phyloP scores from a whole-genome alignment of 306 rosid species.

The Fagus crenata region DNA sequence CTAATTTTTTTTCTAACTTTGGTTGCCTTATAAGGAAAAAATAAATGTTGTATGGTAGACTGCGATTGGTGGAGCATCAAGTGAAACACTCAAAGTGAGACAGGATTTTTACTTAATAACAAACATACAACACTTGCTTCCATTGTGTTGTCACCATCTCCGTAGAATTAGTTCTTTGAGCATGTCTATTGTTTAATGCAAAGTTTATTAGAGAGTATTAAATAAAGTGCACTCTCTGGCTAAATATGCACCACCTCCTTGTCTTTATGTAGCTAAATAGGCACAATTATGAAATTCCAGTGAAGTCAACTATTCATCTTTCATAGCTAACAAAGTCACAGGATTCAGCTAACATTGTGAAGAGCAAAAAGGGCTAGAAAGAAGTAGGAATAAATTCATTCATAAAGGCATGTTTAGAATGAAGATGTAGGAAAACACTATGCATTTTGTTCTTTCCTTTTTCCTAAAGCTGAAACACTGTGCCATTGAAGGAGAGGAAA shows the following conservation, averaged over 20 bases:
- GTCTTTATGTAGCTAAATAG: background rate
- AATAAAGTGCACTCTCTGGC: background rate
- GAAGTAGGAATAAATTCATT: background rate
- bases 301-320: background rate
- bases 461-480: background rate
- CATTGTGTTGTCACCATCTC: background rate
- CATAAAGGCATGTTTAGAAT: background rate
- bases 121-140: constrained; percentile 23
- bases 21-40: no score
- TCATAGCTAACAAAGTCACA: background rate
- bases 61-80: no score
- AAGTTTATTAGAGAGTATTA: background rate
- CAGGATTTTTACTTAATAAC: no score
- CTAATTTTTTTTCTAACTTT: no score
- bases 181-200: background rate
- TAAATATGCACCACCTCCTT: background rate
- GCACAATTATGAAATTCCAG: constrained; percentile 1
- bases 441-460: background rate
- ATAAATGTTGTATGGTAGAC: no score
- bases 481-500: background rate
- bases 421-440: background rate
- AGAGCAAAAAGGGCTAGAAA: background rate
- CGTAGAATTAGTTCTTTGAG: background rate
- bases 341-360: background rate
- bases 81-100: no score